Conservation (phyloP, 2,329 filamentous ascomycete genomes). For the Botrytis aclada region DNA sequence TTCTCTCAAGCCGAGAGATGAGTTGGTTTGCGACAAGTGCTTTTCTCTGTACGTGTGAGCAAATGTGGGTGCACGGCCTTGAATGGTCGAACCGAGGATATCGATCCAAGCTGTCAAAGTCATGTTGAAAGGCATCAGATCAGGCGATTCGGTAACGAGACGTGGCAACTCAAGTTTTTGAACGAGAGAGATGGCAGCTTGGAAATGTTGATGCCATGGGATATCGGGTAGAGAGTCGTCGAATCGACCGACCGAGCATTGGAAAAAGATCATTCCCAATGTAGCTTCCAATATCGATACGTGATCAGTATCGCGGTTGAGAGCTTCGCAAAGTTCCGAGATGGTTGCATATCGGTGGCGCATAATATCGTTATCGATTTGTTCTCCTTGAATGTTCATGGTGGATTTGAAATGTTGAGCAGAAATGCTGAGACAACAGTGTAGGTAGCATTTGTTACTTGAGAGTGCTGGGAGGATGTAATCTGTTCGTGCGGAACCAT, state of each 20-base stretch:
- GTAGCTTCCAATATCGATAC: slow-evolving; percentile 88
- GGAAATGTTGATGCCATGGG: slow-evolving; percentile 95
- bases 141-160: slow-evolving; percentile 56
- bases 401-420: slow-evolving; percentile 89
- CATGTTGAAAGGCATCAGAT: slow-evolving; percentile 75
- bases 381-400: slow-evolving; percentile 61
- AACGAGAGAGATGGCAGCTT: slow-evolving; percentile 81
- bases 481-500: slow-evolving; percentile 75
- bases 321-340: slow-evolving; percentile 76
- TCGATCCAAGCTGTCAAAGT: slow-evolving; percentile 93
- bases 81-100: slow-evolving; percentile 91
- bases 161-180: slow-evolving; percentile 78
- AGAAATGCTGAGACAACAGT: slow-evolving; percentile 91
- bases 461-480: slow-evolving; percentile 85
- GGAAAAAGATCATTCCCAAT: slow-evolving; percentile 93
- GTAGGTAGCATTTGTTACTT: slow-evolving; percentile 87
- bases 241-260: slow-evolving; percentile 82
- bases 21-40: slow-evolving; percentile 66
- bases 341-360: slow-evolving; percentile 88
- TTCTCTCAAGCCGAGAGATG: slow-evolving; percentile 73
- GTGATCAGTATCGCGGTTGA: slow-evolving; percentile 78
- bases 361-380: slow-evolving; percentile 88
- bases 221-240: slow-evolving; percentile 87
- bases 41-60: slow-evolving; percentile 95
- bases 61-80: slow-evolving; percentile 79